Evolutionary conservation across 179 eudicot species (phyloP).

Genomic region (Beta lomatogona): DNA sequence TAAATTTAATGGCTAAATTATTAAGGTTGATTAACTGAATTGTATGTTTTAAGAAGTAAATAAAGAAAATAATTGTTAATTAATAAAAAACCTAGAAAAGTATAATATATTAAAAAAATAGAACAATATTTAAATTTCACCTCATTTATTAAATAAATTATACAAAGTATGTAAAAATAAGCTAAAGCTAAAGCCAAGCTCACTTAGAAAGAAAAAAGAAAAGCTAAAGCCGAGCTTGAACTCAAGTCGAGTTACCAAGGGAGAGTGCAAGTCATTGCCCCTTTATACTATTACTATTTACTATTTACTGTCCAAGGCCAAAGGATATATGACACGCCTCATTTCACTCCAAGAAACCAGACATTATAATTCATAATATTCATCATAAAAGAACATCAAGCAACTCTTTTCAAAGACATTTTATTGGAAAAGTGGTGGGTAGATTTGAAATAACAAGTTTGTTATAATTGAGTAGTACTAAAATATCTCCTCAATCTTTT

Average conservation of each 20-base stretch:
- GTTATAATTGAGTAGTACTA: conserved; percentile 3
- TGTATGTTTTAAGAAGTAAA: no score
- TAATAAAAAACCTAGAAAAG: no score
- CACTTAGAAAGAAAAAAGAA: neutral
- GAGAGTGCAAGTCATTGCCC: neutral
- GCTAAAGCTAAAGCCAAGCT: no score
- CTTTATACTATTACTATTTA: no score
- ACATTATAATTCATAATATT: conserved; percentile 10
- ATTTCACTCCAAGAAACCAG: conserved; percentile 1
- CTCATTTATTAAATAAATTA: no score
- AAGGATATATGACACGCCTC: neutral
- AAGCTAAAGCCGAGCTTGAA: neutral
- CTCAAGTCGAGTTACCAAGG: neutral
- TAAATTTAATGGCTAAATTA: no score
- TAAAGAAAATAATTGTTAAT: no score
- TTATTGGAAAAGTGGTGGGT: conserved; percentile 7
- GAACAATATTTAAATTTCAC: no score
- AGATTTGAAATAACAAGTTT: neutral
- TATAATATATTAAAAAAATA: no score
- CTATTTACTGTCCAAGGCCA: neutral
- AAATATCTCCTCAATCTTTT: conserved; percentile 2
- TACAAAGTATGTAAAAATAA: no score
- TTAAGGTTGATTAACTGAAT: no score
- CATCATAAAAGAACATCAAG: conserved; percentile 1
- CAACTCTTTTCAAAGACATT: conserved; percentile 1